Percentiles rank a stretch among this genome's conserved stretches.
These are phyloP conservation scores for Rhipidocladum racemiflorum DNA, from an alignment of 176 grass and related monocot genomes.

Conservation along the genomic window DNA sequence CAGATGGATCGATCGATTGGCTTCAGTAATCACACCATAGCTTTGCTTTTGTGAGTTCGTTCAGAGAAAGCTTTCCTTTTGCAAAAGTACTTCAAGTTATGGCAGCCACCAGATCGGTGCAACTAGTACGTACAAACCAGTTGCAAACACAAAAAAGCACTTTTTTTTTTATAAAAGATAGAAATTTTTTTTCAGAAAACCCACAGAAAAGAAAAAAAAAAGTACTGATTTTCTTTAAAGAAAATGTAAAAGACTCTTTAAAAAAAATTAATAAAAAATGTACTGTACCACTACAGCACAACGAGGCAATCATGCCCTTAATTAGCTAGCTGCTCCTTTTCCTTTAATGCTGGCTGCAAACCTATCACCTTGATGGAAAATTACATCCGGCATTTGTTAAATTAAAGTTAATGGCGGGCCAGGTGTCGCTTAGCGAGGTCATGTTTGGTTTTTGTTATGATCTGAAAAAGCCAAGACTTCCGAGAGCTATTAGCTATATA, in stretches of 20 bases:
- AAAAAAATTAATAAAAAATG: no score
- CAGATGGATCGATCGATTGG: background rate
- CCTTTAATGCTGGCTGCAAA: conserved; percentile 10
- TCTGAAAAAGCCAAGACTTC: background rate
- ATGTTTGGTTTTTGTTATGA: background rate
- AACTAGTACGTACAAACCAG: background rate
- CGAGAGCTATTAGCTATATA: background rate
- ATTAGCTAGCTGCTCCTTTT: background rate
- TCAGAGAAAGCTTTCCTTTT: background rate
- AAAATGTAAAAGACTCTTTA: no score
- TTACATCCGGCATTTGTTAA: conserved; percentile 4
- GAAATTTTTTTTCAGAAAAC: no score
- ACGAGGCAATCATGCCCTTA: background rate
- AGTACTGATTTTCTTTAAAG: no score
- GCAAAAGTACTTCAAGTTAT: background rate
- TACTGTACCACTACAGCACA: no score
- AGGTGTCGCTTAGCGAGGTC: background rate
- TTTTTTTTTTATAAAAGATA: no score
- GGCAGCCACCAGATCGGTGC: background rate
- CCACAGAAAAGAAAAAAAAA: no score
- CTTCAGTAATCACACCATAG: background rate
- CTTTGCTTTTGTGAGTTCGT: conserved; percentile 1
- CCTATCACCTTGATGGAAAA: conserved; percentile 22
- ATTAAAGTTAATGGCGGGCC: background rate
- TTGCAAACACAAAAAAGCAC: no score